Evolutionary conservation across 2,329 filamentous ascomycete genomes (phyloP).

Genomic region (Zymoseptoria brevis): DNA sequence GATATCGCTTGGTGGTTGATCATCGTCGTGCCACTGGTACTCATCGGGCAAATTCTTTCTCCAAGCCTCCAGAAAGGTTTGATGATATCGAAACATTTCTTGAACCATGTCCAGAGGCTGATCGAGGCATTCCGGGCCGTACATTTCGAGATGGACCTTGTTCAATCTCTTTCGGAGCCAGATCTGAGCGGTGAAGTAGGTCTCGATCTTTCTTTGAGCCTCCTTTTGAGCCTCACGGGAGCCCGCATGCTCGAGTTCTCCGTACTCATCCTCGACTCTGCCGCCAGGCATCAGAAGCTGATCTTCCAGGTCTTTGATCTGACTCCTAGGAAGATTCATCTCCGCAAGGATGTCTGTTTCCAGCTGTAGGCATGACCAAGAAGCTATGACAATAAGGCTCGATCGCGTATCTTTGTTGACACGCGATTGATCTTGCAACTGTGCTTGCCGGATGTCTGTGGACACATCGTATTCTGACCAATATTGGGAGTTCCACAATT

Average conservation of each 20-base stretch:
- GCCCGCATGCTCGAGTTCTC: too few species aligned
- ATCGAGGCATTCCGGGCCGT: constrained; percentile 32
- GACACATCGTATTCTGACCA: constrained; percentile 31
- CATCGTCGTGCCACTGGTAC: constrained; percentile 54
- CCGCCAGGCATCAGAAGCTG: constrained; percentile 60
- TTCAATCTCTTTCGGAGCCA: constrained; percentile 52
- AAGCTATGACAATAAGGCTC: constrained; percentile 54
- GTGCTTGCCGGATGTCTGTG: constrained; percentile 9
- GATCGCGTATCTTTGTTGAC: constrained; percentile 28
- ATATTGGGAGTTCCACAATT: constrained; percentile 27
- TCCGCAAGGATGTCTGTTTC: constrained; percentile 94
- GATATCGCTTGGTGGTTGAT: constrained; percentile 68
- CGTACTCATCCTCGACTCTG: constrained; percentile 33
- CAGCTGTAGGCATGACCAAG: constrained; percentile 89
- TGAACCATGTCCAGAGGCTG: constrained; percentile 17
- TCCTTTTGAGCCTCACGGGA: too few species aligned
- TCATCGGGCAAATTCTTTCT: constrained; percentile 40
- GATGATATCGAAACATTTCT: constrained; percentile 28
- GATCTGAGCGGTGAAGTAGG: constrained; percentile 52
- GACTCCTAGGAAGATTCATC: constrained; percentile 54
- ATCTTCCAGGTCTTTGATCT: constrained; percentile 50
- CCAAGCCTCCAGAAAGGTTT: constrained; percentile 43
- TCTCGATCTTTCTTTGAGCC: too few species aligned
- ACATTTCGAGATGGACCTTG: constrained; percentile 47
- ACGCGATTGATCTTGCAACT: constrained; percentile 14